Percentiles rank a stretch among this genome's conserved stretches.
phyloP scores from a whole-genome alignment of 768 basidiomycete genomes.

The Suillus alpinus region DNA sequence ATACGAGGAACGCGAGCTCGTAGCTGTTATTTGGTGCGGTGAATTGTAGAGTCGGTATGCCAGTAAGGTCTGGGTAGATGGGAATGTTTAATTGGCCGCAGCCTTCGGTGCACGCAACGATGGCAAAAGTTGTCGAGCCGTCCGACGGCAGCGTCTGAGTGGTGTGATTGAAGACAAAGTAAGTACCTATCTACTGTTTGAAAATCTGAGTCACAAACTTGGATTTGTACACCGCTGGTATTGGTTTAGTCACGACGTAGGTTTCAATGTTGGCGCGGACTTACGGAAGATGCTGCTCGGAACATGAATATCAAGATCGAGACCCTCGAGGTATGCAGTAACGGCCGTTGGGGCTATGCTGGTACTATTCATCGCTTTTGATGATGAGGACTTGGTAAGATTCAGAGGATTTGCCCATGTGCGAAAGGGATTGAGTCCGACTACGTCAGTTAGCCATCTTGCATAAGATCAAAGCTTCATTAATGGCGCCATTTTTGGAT shows the following conservation, averaged over 20 bases:
- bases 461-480: too few species aligned
- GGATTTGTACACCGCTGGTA: background rate
- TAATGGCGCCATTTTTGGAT: too few species aligned
- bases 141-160: conserved; percentile 15
- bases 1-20: conserved; percentile 18
- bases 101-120: conserved; percentile 11
- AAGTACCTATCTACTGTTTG: conserved; percentile 1
- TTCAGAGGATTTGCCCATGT: conserved; percentile 19
- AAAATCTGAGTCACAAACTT: background rate
- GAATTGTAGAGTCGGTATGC: conserved; percentile 1
- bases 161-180: conserved; percentile 22
- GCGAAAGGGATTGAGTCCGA: conserved; percentile 20
- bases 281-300: background rate
- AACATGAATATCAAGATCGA: background rate
- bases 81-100: background rate
- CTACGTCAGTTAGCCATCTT: conserved; percentile 22
- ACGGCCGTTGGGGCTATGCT: background rate
- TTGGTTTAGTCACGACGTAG: background rate
- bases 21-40: conserved; percentile 11
- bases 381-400: conserved; percentile 7
- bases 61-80: background rate
- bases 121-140: conserved; percentile 17
- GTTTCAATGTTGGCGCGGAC: background rate
- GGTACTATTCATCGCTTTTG: background rate
- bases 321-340: background rate